Percentiles rank a stretch among this genome's conserved stretches.
Evolutionary conservation across 129 eudicot species (phyloP).

Genomic region (Flaveria bidentis): DNA sequence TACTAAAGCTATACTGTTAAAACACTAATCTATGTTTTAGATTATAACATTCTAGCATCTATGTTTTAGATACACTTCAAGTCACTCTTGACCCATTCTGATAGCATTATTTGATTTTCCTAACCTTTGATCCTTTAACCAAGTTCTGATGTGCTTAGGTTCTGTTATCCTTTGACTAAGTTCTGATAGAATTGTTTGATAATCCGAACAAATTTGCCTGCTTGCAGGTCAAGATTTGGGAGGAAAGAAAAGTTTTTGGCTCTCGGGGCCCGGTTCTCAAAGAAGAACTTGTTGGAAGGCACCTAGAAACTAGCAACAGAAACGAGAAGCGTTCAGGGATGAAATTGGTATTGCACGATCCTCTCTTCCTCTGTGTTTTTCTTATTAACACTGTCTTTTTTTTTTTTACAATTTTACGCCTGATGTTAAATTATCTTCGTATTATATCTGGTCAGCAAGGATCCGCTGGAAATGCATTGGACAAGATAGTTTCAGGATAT

Average conservation of each 20-base stretch:
- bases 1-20: neutral
- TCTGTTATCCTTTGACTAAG: neutral
- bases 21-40: neutral
- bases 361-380: neutral
- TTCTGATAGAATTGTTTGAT: neutral
- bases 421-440: neutral
- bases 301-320: slow-evolving; percentile 48
- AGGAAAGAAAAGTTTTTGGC: slow-evolving; percentile 92
- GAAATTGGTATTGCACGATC: slow-evolving; percentile 50
- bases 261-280: slow-evolving; percentile 83
- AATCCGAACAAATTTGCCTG: neutral
- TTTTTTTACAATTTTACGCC: neutral
- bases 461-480: slow-evolving; percentile 64
- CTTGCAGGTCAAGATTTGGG: slow-evolving; percentile 74
- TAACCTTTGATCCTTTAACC: neutral
- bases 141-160: neutral
- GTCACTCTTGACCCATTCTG: neutral
- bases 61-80: neutral
- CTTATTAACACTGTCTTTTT: neutral
- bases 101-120: neutral
- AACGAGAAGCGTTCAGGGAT: slow-evolving; percentile 44
- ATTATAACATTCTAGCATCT: too few relatives aligned
- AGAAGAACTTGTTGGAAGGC: slow-evolving; percentile 72
- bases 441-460: slow-evolving; percentile 41
- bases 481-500: slow-evolving; percentile 72